These are phyloP conservation scores for Metschnikowia peoriensis DNA, from an alignment of 805 yeast species.

Conservation along the genomic window DNA sequence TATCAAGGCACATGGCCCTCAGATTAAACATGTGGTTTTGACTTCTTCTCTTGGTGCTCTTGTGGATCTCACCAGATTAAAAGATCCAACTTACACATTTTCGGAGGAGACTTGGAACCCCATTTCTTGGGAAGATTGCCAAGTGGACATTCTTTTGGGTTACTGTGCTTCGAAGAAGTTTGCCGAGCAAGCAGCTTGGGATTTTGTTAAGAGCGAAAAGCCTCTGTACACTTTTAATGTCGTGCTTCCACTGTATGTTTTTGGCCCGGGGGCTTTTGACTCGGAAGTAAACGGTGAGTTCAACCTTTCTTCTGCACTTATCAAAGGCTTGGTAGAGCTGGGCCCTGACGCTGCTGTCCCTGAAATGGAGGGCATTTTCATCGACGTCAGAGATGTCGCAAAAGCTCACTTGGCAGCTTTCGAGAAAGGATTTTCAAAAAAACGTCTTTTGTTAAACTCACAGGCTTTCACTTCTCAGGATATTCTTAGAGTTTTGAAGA, in stretches of 20 bases:
- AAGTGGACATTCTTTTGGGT: neutral
- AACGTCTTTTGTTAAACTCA: constrained; percentile 30
- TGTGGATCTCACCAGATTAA: constrained; percentile 4
- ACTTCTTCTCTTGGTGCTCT: constrained; percentile 12
- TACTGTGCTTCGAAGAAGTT: constrained; percentile 9
- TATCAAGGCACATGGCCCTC: constrained; percentile 8
- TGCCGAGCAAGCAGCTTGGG: constrained; percentile 41
- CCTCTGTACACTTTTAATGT: constrained; percentile 39
- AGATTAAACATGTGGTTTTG: constrained; percentile 10
- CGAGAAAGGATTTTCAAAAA: constrained; percentile 13
- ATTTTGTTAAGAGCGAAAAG: constrained; percentile 39
- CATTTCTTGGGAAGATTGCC: constrained; percentile 45
- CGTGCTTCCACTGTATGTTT: constrained; percentile 44
- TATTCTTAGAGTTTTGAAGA: constrained; percentile 32
- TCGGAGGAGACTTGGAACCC: constrained; percentile 45
- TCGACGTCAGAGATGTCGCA: constrained; percentile 24
- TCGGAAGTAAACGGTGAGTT: constrained; percentile 23
- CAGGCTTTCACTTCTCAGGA: constrained; percentile 26
- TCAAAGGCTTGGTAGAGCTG: neutral
- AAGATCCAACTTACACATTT: constrained; percentile 13
- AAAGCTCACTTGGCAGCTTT: constrained; percentile 16
- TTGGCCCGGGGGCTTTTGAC: constrained; percentile 53
- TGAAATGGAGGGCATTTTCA: neutral
- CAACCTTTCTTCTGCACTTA: constrained; percentile 24
- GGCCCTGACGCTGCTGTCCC: constrained; percentile 1